Base-by-base conservation (phyloP, 2,329 filamentous ascomycete genomes). In the Arthrobotrys sinensis region DNA sequence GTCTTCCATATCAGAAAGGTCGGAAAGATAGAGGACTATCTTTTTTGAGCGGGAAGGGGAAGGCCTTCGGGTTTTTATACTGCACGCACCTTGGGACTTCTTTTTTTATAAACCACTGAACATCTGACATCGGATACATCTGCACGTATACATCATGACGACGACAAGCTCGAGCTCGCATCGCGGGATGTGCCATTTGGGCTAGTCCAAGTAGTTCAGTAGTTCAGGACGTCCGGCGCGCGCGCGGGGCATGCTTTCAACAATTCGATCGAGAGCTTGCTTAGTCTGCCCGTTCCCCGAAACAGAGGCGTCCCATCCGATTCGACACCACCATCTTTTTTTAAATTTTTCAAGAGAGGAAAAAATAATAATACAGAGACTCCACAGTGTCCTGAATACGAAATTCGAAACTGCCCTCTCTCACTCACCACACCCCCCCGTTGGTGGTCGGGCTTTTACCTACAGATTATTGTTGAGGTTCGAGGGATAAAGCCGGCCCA, bases 271-370 rank as follows among this genome's bases (percentile, higher is more conserved):
- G 65, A 70, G 38, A 32, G 21, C 53, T 67, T 52, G 21, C 24
- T 65, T 55, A 62, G 45, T 50, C 57, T 67, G 67, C 68, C 75
- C 67, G 75, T 78, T 78, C 75, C 75, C 75, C 75, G 67, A 78
- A 71, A 78, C 75, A 78, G 52, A 72, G 63, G 67, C 67, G 67
- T 66, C 73, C 67, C 73, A 77, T 71, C 73, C 73, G 67, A 77
- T 77, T 77, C 53, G 67, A 50, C 73, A 69, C 66, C 72, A 70
- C 38, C 60, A 28, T 38, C 40, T 52, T 55, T 46, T 52, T 72
- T 50, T 55, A 36, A 48, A 53, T 12, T 1, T 12, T 40, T 32
- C 38, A 34, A 68, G 43, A 45, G 34, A 46, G n/a, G 16, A 43
- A 73, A 34, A 43, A 60, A 62, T 34, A 64, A 36, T n/a, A 28